Percentiles rank a stretch among this genome's conserved stretches.
Conservation (phyloP, 2,329 filamentous ascomycete species). For the Pestalotiopsis sp. region DNA sequence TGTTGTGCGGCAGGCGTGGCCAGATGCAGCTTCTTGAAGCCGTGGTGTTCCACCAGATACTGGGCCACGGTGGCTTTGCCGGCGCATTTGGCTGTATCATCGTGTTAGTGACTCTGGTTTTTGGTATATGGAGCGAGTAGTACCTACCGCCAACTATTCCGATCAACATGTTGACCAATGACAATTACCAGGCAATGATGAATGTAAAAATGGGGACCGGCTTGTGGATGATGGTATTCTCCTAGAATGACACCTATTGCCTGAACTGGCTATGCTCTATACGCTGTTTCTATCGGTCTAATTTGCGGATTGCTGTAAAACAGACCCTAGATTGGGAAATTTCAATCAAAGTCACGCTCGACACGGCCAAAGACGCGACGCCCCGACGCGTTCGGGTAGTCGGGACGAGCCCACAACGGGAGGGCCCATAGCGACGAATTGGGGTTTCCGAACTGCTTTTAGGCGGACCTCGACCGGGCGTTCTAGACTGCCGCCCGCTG, state of each 20-base stretch:
- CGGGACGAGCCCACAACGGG: not conserved
- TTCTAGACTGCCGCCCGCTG: too few relatives aligned
- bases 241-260: not conserved
- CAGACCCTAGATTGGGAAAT: not conserved
- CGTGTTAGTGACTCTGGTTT: conserved; percentile 17
- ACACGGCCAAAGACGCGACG: not conserved
- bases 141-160: conserved; percentile 50
- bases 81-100: conserved; percentile 76
- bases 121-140: not conserved
- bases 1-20: conserved; percentile 16
- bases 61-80: conserved; percentile 89
- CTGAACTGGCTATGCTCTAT: not conserved
- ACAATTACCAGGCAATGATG: not conserved
- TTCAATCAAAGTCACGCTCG: not conserved
- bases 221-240: not conserved
- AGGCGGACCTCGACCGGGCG: too few relatives aligned
- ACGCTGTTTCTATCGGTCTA: not conserved
- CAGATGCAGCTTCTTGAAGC: conserved; percentile 75
- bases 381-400: not conserved
- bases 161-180: conserved; percentile 43
- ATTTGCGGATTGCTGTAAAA: not conserved
- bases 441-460: too few relatives aligned
- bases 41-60: conserved; percentile 83
- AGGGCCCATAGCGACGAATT: too few relatives aligned
- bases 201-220: not conserved